These are phyloP conservation scores for Metschnikowia sp. DNA, from an alignment of 805 yeast species.

Conservation along the genomic window DNA sequence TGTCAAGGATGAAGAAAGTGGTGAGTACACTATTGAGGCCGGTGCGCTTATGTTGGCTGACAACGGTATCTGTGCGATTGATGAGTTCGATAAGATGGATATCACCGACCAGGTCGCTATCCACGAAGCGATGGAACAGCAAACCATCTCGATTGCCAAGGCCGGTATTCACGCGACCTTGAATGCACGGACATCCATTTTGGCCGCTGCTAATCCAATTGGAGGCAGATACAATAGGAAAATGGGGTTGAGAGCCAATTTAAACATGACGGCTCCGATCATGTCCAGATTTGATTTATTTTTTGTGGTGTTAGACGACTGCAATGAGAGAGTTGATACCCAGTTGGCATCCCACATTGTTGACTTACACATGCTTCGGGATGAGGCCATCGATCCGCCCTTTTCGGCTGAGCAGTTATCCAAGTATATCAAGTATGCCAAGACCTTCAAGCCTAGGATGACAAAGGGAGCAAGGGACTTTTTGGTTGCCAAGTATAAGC, in stretches of 20 bases:
- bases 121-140: constrained; percentile 99
- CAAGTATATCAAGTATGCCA: constrained; percentile 86
- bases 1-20: constrained; percentile 94
- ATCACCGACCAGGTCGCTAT: constrained; percentile 93
- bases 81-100: constrained; percentile 98
- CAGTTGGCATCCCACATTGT: constrained; percentile 91
- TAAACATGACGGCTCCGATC: constrained; percentile 96
- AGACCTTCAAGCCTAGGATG: constrained; percentile 88
- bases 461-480: constrained; percentile 74
- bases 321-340: constrained; percentile 87
- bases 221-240: constrained; percentile 96
- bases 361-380: constrained; percentile 85
- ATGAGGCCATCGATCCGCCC: constrained; percentile 87
- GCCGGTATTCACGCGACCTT: constrained; percentile 98
- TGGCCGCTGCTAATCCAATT: constrained; percentile 98
- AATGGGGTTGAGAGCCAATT: constrained; percentile 75
- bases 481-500: constrained; percentile 77
- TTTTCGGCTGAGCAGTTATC: constrained; percentile 83
- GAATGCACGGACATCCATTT: constrained; percentile 92
- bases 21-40: constrained; percentile 96
- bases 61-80: constrained; percentile 97
- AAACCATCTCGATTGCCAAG: constrained; percentile 95
- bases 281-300: constrained; percentile 97
- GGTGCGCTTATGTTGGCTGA: constrained; percentile 98
- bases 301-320: constrained; percentile 91